Evolutionary conservation across 106 monocot species (phyloP).

Genomic region (Acorus gramineus): DNA sequence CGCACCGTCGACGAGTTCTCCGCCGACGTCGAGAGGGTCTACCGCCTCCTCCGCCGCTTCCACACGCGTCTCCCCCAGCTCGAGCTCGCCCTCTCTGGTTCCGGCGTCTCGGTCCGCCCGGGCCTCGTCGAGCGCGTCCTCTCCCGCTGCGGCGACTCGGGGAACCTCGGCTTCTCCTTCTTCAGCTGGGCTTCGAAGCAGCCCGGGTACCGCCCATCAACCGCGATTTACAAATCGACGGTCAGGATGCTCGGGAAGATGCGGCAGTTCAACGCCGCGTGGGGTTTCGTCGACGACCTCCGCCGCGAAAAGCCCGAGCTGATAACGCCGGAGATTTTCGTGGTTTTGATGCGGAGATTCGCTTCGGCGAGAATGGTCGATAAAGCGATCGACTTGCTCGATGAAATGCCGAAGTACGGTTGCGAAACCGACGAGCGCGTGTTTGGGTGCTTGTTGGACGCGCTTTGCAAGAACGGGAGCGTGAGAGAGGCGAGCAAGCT

Average conservation of each 20-base stretch:
- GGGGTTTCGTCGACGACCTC: slow-evolving; percentile 47
- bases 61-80: slow-evolving; percentile 46
- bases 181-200: slow-evolving; percentile 51
- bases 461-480: slow-evolving; percentile 70
- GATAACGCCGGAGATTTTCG: slow-evolving; percentile 47
- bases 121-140: slow-evolving; percentile 51
- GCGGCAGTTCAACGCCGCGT: slow-evolving; percentile 48
- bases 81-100: slow-evolving; percentile 25
- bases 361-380: slow-evolving; percentile 46
- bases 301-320: slow-evolving; percentile 34
- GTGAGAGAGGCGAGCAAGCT: slow-evolving; percentile 68
- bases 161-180: slow-evolving; percentile 48
- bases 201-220: slow-evolving; percentile 24
- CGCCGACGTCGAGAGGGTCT: slow-evolving; percentile 48
- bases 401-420: slow-evolving; percentile 59
- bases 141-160: slow-evolving; percentile 48
- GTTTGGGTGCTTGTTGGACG: slow-evolving; percentile 72
- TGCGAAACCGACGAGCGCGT: slow-evolving; percentile 36
- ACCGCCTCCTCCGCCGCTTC: slow-evolving; percentile 65
- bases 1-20: slow-evolving; percentile 20
- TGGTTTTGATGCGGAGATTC: slow-evolving; percentile 57
- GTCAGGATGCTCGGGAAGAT: slow-evolving; percentile 31
- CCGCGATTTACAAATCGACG: slow-evolving; percentile 25
- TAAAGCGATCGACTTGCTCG: slow-evolving; percentile 63
- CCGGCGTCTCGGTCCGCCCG: slow-evolving; percentile 34